phyloP scores from a whole-genome alignment of 805 yeast genomes.

The Metschnikowia gelsemii region DNA sequence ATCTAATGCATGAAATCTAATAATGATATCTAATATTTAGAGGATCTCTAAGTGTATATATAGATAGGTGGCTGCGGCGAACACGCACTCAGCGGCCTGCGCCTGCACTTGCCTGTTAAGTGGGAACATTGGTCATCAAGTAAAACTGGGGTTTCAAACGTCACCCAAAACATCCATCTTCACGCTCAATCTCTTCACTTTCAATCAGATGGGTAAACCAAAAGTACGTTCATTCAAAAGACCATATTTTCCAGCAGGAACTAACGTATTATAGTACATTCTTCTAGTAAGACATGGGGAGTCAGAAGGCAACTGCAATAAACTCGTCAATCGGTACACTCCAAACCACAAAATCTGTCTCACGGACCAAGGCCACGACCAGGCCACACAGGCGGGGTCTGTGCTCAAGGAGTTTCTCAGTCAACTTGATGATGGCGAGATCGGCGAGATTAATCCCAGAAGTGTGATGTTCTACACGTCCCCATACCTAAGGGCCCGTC shows the following conservation, averaged over 20 bases:
- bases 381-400: constrained; percentile 60
- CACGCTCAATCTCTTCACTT: background rate
- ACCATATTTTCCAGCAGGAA: background rate
- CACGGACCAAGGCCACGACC: constrained; percentile 67
- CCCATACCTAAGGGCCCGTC: constrained; percentile 81
- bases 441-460: constrained; percentile 21
- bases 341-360: constrained; percentile 81
- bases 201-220: constrained; percentile 30
- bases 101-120: too few species aligned
- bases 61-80: too few species aligned
- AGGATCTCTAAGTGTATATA: too few species aligned
- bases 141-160: too few species aligned
- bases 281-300: constrained; percentile 89
- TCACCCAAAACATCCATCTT: background rate
- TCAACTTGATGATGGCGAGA: constrained; percentile 28
- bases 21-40: too few species aligned
- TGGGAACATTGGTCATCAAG: too few species aligned
- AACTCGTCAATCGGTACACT: constrained; percentile 68
- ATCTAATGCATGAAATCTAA: too few species aligned
- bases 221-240: constrained; percentile 25
- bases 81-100: too few species aligned
- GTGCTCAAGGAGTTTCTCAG: constrained; percentile 42
- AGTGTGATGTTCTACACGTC: constrained; percentile 78
- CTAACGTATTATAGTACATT: constrained; percentile 49
- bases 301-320: constrained; percentile 86